Evolutionary conservation across 805 yeast species (phyloP).

Genomic region (Candida krabiensis): DNA sequence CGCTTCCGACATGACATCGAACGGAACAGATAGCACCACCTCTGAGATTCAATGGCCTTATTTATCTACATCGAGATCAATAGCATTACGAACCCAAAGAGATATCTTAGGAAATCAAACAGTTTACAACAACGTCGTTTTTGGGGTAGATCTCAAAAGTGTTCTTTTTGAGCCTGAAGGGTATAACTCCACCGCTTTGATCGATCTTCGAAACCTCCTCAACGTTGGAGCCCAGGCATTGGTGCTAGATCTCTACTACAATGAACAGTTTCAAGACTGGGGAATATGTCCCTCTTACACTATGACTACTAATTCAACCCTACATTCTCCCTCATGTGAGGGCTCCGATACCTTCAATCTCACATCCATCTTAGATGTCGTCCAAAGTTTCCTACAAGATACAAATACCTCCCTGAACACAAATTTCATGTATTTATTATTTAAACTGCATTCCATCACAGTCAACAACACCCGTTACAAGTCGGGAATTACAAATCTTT

Average conservation of each 20-base stretch:
- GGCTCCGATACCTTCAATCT: constrained; percentile 19
- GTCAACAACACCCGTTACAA: constrained; percentile 1
- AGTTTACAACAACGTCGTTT: constrained; percentile 37
- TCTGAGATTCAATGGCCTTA: constrained; percentile 31
- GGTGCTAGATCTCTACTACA: constrained; percentile 58
- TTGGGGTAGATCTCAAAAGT: constrained; percentile 39
- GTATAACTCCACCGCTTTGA: constrained; percentile 33
- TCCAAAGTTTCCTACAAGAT: constrained; percentile 35
- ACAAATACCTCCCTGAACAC: constrained; percentile 50
- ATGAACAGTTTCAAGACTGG: constrained; percentile 46
- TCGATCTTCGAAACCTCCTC: constrained; percentile 33
- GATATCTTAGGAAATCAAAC: constrained; percentile 42
- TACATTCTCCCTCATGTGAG: constrained; percentile 11
- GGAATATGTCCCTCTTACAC: constrained; percentile 53
- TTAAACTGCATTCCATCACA: constrained; percentile 34
- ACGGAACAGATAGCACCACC: neutral
- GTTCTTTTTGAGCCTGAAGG: constrained; percentile 34
- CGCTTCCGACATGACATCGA: constrained; percentile 3
- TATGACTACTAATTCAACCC: constrained; percentile 30
- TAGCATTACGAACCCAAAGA: constrained; percentile 46
- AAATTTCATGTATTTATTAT: constrained; percentile 40
- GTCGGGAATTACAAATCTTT: constrained; percentile 13
- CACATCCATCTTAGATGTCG: constrained; percentile 23
- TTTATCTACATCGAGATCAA: constrained; percentile 29
- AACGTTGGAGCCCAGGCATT: constrained; percentile 46